phyloP scores from a whole-genome alignment of 345 rosid species.

The Hypericum perforatum region DNA sequence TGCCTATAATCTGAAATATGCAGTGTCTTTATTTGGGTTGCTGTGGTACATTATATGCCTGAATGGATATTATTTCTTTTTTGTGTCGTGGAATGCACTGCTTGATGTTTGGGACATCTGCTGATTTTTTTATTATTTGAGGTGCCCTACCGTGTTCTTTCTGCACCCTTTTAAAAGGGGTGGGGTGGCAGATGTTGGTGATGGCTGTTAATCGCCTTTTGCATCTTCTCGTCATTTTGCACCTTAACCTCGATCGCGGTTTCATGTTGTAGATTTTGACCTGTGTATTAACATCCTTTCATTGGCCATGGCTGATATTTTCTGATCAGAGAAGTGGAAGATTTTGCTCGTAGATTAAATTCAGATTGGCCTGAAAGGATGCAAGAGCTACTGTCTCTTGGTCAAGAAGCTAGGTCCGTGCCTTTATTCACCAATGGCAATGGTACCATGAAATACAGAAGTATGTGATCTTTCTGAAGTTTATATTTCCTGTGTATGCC shows the following conservation, averaged over 20 bases:
- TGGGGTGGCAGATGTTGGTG: too few relatives aligned
- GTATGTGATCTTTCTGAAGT: conserved; percentile 13
- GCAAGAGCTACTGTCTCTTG: conserved; percentile 19
- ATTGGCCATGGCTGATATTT: not conserved
- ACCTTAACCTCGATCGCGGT: not conserved
- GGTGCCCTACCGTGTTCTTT: too few relatives aligned
- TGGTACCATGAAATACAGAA: conserved; percentile 11
- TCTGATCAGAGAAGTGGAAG: conserved; percentile 21
- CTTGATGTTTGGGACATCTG: too few relatives aligned
- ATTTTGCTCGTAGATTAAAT: conserved; percentile 24
- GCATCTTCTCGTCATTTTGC: too few relatives aligned
- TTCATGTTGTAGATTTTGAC: not conserved
- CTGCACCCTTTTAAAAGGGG: too few relatives aligned
- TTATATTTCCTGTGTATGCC: not conserved
- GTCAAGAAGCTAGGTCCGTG: conserved; percentile 13
- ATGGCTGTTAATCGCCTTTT: too few relatives aligned
- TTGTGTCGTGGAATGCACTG: too few relatives aligned
- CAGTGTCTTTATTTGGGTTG: too few relatives aligned
- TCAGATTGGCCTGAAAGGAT: conserved; percentile 27
- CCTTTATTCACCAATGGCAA: conserved; percentile 14
- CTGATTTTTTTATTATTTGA: too few relatives aligned
- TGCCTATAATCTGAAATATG: too few relatives aligned
- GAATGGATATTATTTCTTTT: too few relatives aligned
- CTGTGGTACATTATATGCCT: too few relatives aligned
- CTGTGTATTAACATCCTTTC: not conserved